Evolutionary conservation across 495 filamentous ascomycete genomes (phyloP).

Genomic region (Extremus antarcticus): DNA sequence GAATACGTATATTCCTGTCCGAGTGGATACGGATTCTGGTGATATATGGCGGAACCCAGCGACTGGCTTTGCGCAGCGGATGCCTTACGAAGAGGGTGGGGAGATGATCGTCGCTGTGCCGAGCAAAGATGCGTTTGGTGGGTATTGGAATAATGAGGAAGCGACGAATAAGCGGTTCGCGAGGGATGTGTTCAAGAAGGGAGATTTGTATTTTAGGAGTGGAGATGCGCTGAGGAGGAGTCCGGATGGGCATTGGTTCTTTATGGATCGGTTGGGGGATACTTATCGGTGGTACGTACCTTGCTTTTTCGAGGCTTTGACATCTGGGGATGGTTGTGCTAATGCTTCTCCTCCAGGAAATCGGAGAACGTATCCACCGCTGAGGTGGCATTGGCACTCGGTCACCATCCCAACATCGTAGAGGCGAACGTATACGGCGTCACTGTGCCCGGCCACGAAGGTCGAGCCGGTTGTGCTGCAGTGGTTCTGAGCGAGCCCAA

Average conservation of each 20-base stretch:
- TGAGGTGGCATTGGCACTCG: constrained; percentile 28
- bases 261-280: constrained; percentile 53
- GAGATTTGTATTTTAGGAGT: constrained; percentile 77
- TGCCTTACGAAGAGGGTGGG: constrained; percentile 57
- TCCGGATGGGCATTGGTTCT: constrained; percentile 63
- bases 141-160: constrained; percentile 68
- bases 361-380: constrained; percentile 52
- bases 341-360: constrained; percentile 45
- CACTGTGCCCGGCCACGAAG: constrained; percentile 29
- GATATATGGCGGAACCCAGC: constrained; percentile 30
- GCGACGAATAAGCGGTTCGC: constrained; percentile 73
- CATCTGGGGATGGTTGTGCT: constrained; percentile 34
- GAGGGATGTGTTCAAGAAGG: constrained; percentile 63
- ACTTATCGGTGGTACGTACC: constrained; percentile 27
- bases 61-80: constrained; percentile 19
- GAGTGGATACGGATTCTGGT: constrained; percentile 28
- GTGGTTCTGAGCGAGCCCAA: constrained; percentile 47
- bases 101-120: constrained; percentile 55
- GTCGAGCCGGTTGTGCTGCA: constrained; percentile 32
- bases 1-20: constrained; percentile 39
- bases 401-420: constrained; percentile 21
- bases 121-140: constrained; percentile 61
- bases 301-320: constrained; percentile 36
- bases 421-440: constrained; percentile 33
- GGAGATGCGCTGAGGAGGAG: constrained; percentile 73